Base-by-base conservation (phyloP, 108 stramenopile genomes). In the Nitzschia sp. region DNA sequence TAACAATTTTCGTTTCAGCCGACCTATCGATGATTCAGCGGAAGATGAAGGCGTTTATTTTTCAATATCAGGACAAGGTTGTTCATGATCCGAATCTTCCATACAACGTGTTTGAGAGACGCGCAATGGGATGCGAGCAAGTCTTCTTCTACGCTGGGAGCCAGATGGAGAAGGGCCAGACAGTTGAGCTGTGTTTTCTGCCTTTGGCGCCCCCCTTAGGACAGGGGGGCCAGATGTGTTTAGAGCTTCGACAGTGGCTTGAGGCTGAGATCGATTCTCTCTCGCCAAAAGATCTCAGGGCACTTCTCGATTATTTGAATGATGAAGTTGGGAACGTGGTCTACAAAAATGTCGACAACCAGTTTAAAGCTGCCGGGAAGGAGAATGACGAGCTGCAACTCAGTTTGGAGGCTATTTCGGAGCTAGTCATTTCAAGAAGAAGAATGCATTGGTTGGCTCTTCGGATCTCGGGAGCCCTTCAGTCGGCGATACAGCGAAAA, bases 91-190 rank as follows among this genome's bases (percentile, higher is more conserved):
- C 24, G 18, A 33, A 2, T 32, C 8, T 55, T 3, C 33, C 38
- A n/a, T 72, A 45, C 45, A 72, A 72, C 27, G 42, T 72, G 26
- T 72, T 72, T 64, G 45, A 46, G 18, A 23, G 38, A 27, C 42
- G 47, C 11, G 49, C 17, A 24, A 29, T 46, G 47, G 63, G 66
- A 1, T 25, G 23, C 57, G 42, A 48, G 59, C 42, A 53, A 30
- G 56, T 28, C 6, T 63, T 69, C 15, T 36, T 80, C 15, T 72
- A 27, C 59, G 18, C 42, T 9, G 15, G 17, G 0, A 15, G 61
- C 27, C 81, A 77, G 13, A 75, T 82, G 47, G 77, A 82, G 29
- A 71, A 61, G 24, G 81, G 81, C 8, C 81, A 82, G 42, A 59
- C 70, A 4, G 60, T 78, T 0, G 68, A 78, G 59, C 62, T 82